Percentiles rank a stretch among this genome's conserved stretches.
phyloP scores from a whole-genome alignment of 140 eudicot species.

The Anethum foeniculum region DNA sequence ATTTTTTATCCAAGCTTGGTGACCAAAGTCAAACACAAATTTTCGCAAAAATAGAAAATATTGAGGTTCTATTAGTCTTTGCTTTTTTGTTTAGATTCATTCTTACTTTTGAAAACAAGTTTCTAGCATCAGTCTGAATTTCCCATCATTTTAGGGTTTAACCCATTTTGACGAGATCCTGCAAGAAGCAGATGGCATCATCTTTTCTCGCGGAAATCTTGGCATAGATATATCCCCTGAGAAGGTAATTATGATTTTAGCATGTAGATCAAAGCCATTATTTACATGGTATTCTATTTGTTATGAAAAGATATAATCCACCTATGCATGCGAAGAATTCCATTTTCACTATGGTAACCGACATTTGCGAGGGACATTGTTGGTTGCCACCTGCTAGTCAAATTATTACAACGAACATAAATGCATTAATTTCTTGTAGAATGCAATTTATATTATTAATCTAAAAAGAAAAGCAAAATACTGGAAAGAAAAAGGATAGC shows the following conservation, averaged over 20 bases:
- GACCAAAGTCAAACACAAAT: slow-evolving; percentile 94
- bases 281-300: neutral
- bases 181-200: slow-evolving; percentile 97
- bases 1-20: slow-evolving; percentile 61
- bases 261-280: neutral
- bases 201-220: slow-evolving; percentile 97
- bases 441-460: neutral
- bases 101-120: slow-evolving; percentile 6
- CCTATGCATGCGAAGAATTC: neutral
- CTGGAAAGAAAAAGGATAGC: neutral
- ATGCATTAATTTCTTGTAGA: neutral
- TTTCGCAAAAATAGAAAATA: slow-evolving; percentile 85
- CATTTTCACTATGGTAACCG: neutral
- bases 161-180: slow-evolving; percentile 94
- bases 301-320: neutral
- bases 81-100: neutral
- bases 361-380: neutral
- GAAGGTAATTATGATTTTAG: slow-evolving; percentile 42
- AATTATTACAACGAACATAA: neutral
- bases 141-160: slow-evolving; percentile 52
- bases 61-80: slow-evolving; percentile 45
- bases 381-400: neutral
- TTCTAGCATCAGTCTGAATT: neutral
- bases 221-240: slow-evolving; percentile 98
- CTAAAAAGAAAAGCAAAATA: neutral